Base-by-base conservation (phyloP, 2,329 filamentous ascomycete species). In the Beauveria brongniartii region DNA sequence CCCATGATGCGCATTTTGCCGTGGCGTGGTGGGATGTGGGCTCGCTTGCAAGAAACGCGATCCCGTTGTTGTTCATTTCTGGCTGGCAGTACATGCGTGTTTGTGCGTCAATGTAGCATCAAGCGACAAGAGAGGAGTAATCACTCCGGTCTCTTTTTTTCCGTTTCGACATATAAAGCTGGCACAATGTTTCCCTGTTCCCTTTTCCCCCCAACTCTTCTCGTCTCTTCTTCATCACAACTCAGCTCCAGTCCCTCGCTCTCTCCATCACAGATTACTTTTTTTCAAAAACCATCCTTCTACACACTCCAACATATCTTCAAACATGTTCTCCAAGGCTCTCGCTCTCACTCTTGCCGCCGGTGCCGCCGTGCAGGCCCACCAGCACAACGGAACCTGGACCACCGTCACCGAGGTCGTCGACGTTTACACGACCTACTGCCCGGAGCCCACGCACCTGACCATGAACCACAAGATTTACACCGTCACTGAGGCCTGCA, bases 401-500 rank as follows among this genome's bases (percentile, higher is more conserved):
- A 61, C 65, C 52, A 71, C 68, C 53, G 64, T 69, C 55, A 75
- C 72, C 63, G 71, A 68, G 66, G 71, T 75, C 55, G 73, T 76
- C 64, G 62, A 66, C 50, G 63, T 61, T 43, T 75, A 72, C 68
- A 72, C 70, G 51, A 78, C 76, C 43, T 75, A 70, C 66, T 81
- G 78, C 72, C 69, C 74, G 6, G 68, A 77, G 70, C 77, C 82
- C 43, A 83, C 82, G 40, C 77, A 75, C 64, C 66, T 85, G 65
- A 80, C 76, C 64, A 73, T 80, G 71, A 78, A 78, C 68, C 72
- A 73, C 68, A 76, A 79, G 70, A 74, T 74, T 54, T 85, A 82
- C 76, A 78, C 80, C 53, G 77, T 84, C 66, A 80, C 78, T 57
- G 74, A 78, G 69, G 77, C 83, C 63, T 73, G 81, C 66, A 80